phyloP scores from a whole-genome alignment of 1,139 yeast genomes.

The Starmera stellimalicola region DNA sequence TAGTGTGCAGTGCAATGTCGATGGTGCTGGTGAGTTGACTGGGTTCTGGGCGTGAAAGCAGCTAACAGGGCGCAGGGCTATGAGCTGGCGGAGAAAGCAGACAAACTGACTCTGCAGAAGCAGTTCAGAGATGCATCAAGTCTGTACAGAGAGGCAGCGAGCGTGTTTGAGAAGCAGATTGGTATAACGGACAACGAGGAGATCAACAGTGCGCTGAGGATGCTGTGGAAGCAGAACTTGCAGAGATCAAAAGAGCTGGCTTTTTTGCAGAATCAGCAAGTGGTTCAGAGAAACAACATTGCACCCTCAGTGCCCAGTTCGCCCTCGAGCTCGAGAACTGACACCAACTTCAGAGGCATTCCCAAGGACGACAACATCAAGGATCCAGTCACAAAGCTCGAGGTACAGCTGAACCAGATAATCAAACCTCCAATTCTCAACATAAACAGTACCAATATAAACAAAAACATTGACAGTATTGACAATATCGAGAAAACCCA shows the following conservation, averaged over 20 bases:
- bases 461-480: not conserved
- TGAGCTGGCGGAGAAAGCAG: slow-evolving; percentile 16
- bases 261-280: slow-evolving; percentile 1
- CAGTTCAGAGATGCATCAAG: slow-evolving; percentile 13
- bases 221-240: slow-evolving; percentile 11
- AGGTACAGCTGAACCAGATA: slow-evolving; percentile 12
- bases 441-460: not conserved
- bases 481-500: not conserved
- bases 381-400: slow-evolving; percentile 15
- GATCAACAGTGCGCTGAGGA: slow-evolving; percentile 12
- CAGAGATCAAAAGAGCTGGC: slow-evolving; percentile 12
- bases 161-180: slow-evolving; percentile 6
- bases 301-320: not conserved
- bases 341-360: slow-evolving; percentile 10
- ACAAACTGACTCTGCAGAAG: slow-evolving; percentile 7
- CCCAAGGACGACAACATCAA: slow-evolving; percentile 2
- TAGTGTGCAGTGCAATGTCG: too few relatives aligned
- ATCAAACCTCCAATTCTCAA: slow-evolving; percentile 11
- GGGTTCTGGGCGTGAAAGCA: too few relatives aligned
- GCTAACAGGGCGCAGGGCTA: slow-evolving; percentile 14
- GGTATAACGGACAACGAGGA: slow-evolving; percentile 9
- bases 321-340: slow-evolving; percentile 1
- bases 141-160: slow-evolving; percentile 12
- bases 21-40: too few relatives aligned
- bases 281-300: not conserved